Evolutionary conservation across 2,329 filamentous ascomycete species (phyloP).

Genomic region (Fusarium brachygibbosum): DNA sequence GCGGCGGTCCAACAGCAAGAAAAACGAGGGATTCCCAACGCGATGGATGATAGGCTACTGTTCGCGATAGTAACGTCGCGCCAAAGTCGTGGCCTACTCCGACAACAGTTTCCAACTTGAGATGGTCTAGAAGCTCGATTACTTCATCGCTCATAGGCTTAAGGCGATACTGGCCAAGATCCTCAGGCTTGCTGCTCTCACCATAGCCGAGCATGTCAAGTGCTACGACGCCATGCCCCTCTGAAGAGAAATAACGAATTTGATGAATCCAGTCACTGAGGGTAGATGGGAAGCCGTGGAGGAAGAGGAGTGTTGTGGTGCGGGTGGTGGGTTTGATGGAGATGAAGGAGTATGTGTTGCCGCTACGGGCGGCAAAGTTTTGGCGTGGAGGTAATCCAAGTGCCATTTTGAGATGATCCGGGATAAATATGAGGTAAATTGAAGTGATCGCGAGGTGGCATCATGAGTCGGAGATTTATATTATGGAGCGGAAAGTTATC

Average conservation of each 20-base stretch:
- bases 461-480: slow-evolving; percentile 23
- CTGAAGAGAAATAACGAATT: slow-evolving; percentile 50
- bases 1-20: slow-evolving; percentile 51
- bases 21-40: slow-evolving; percentile 46
- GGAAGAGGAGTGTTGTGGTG: slow-evolving; percentile 58
- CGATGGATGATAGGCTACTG: slow-evolving; percentile 47
- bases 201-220: slow-evolving; percentile 60
- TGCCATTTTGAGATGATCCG: slow-evolving; percentile 16
- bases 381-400: slow-evolving; percentile 7
- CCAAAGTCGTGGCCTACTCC: slow-evolving; percentile 59
- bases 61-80: slow-evolving; percentile 50
- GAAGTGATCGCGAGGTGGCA: neutral
- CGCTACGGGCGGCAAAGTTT: slow-evolving; percentile 31
- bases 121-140: slow-evolving; percentile 51
- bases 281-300: slow-evolving; percentile 65
- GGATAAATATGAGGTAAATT: neutral
- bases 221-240: slow-evolving; percentile 59
- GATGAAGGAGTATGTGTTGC: slow-evolving; percentile 52
- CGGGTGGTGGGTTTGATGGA: slow-evolving; percentile 37
- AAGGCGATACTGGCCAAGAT: slow-evolving; percentile 50
- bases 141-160: slow-evolving; percentile 53
- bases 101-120: slow-evolving; percentile 55
- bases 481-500: slow-evolving; percentile 45
- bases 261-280: slow-evolving; percentile 60
- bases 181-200: slow-evolving; percentile 50